A percentile compares a stretch with the other conserved stretches of the same genome.
Evolutionary conservation across 306 rosid genomes (phyloP).

Genomic region (Fagus sylvatica): DNA sequence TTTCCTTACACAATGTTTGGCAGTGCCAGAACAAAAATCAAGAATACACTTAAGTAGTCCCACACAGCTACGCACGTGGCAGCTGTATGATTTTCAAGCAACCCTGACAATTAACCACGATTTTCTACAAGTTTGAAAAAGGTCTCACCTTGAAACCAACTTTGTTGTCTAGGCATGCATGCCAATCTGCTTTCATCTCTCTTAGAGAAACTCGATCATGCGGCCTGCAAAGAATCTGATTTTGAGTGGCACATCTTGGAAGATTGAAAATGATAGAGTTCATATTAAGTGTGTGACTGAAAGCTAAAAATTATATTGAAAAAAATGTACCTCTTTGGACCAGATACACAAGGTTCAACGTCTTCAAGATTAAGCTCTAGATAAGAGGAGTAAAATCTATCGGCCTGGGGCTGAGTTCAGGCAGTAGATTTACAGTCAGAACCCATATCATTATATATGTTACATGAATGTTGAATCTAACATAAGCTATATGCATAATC

Average conservation of each 20-base stretch:
- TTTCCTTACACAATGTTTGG: not conserved
- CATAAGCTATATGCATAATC: not conserved
- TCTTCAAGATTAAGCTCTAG: conserved; percentile 73
- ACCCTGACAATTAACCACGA: not conserved
- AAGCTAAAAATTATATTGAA: not conserved
- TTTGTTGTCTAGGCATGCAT: conserved; percentile 78
- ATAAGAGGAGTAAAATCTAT: conserved; percentile 80
- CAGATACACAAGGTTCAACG: conserved; percentile 91
- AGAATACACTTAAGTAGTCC: not conserved
- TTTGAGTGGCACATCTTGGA: conserved; percentile 16
- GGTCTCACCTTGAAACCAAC: conserved; percentile 93
- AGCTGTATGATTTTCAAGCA: conserved; percentile 7
- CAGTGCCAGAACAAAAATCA: not conserved
- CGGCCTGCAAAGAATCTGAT: conserved; percentile 62
- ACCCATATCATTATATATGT: conserved; percentile 13
- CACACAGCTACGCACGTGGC: not conserved
- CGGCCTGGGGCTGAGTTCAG: conserved; percentile 72
- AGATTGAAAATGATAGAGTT: conserved; percentile 7
- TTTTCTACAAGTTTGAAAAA: conserved; percentile 2
- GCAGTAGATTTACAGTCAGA: conserved; percentile 29
- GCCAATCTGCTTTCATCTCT: conserved; percentile 96
- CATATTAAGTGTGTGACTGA: conserved; percentile 17
- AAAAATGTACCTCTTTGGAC: conserved; percentile 81
- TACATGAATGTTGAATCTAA: not conserved
- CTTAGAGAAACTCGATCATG: conserved; percentile 92